Evolutionary conservation across 2,329 filamentous ascomycete species (phyloP).

Genomic region (Huntiella moniliformis): DNA sequence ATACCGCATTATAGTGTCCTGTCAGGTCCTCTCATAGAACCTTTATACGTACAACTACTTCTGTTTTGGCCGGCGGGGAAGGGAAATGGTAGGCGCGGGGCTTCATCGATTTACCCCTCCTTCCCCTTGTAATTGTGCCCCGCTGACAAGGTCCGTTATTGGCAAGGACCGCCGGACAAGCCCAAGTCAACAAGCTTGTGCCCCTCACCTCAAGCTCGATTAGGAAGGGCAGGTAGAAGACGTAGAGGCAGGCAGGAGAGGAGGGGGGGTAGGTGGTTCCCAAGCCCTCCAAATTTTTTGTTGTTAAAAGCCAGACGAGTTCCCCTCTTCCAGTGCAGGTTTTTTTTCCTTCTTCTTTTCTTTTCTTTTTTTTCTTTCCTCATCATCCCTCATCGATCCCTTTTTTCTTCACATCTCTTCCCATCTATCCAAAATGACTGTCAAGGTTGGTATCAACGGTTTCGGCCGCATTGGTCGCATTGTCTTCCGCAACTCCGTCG

Average conservation of each 20-base stretch:
- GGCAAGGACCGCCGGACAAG: too few species aligned
- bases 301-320: background rate
- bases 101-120: constrained; percentile 1
- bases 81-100: too few species aligned
- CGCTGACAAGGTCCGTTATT: too few species aligned
- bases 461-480: constrained; percentile 99
- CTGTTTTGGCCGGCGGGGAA: too few species aligned
- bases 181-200: background rate
- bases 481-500: constrained; percentile 92
- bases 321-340: constrained; percentile 2
- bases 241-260: background rate
- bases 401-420: constrained; percentile 1
- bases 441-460: constrained; percentile 95
- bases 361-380: constrained; percentile 1
- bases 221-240: too few species aligned
- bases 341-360: constrained; percentile 1
- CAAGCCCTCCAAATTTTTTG: background rate
- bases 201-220: background rate
- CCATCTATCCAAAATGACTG: constrained; percentile 22
- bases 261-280: background rate
- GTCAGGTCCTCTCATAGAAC: too few species aligned
- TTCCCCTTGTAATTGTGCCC: background rate
- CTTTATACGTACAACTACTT: too few species aligned
- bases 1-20: too few species aligned
- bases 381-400: background rate